Base-by-base conservation (phyloP, 139 green algal species). In the Yamagishiella unicocca region DNA sequence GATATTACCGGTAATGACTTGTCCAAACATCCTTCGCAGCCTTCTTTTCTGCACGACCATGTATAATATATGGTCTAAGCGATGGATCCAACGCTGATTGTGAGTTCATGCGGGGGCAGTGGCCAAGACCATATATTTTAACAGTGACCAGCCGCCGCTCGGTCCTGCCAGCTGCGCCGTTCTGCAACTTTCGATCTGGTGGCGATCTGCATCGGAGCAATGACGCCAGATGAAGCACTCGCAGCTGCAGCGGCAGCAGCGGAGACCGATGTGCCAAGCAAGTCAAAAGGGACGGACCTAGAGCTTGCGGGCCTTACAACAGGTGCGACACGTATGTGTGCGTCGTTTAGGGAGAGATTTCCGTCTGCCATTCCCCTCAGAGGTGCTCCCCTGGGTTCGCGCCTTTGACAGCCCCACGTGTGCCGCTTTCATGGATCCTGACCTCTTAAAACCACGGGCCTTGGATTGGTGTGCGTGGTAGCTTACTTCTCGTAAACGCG, bases 261-360 rank as follows among this genome's bases (percentile, higher is more conserved):
- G 12, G 74, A 9, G 33, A 7, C 24, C 33, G 19, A 82, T n/a
- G 6, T 45, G 12, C 27, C 74, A 29, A 67, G 12, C 24, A 68
- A 66, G n/a, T n/a, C 50, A 7, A 55, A 35, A 38, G 76, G 71
- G 53, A 35, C 77, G 8, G 79, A 85, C n/a, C 43, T 86, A 6
- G 43, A 66, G 35, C 2, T 78, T 8, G 62, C 80, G 17, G 64
- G 80, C 46, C 74, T 68, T 22, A 82, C n/a, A 17, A 82, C 45
- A 45, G 74, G 74, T 67, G 35, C 19, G 25, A n/a, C n/a, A n/a
- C n/a, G n/a, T n/a, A n/a, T n/a, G n/a, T n/a, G n/a, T n/a, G n/a
- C n/a, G n/a, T n/a, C n/a, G n/a, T n/a, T n/a, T n/a, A n/a, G n/a
- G n/a, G n/a, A n/a, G n/a, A n/a, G n/a, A n/a, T n/a, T n/a, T n/a